Conservation (phyloP, 108 stramenopile species). For the Cyclotella atomus region DNA sequence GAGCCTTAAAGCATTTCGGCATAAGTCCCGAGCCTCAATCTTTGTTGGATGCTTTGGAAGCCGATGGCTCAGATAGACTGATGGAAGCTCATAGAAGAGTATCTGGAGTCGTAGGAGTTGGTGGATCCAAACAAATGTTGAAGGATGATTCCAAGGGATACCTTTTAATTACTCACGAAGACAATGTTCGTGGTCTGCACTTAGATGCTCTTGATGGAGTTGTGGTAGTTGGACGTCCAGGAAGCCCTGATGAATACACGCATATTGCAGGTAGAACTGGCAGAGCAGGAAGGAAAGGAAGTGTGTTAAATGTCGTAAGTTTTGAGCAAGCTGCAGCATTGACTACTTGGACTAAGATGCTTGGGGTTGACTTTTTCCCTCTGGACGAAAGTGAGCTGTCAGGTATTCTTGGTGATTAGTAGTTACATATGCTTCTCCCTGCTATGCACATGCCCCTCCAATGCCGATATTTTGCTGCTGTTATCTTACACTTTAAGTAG, state of each 20-base stretch:
- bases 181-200: constrained; percentile 93
- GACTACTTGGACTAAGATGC: constrained; percentile 79
- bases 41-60: constrained; percentile 77
- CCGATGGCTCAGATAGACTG: constrained; percentile 74
- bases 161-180: constrained; percentile 88
- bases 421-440: too few species aligned
- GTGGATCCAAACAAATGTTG: constrained; percentile 46
- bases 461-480: too few species aligned
- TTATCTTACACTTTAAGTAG: too few species aligned
- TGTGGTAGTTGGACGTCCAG: constrained; percentile 81
- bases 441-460: too few species aligned
- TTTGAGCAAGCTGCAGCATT: constrained; percentile 67
- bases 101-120: constrained; percentile 79
- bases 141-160: constrained; percentile 52
- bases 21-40: constrained; percentile 77
- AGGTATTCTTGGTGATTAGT: constrained; percentile 17
- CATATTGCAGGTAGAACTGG: constrained; percentile 96
- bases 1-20: constrained; percentile 84
- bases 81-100: constrained; percentile 81
- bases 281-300: constrained; percentile 78
- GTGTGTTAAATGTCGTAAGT: constrained; percentile 80
- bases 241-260: constrained; percentile 93
- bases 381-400: constrained; percentile 51
- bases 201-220: constrained; percentile 86
- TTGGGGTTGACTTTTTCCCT: constrained; percentile 59